phyloP scores from a whole-genome alignment of 1,139 yeast genomes.

The Taphrina communis region DNA sequence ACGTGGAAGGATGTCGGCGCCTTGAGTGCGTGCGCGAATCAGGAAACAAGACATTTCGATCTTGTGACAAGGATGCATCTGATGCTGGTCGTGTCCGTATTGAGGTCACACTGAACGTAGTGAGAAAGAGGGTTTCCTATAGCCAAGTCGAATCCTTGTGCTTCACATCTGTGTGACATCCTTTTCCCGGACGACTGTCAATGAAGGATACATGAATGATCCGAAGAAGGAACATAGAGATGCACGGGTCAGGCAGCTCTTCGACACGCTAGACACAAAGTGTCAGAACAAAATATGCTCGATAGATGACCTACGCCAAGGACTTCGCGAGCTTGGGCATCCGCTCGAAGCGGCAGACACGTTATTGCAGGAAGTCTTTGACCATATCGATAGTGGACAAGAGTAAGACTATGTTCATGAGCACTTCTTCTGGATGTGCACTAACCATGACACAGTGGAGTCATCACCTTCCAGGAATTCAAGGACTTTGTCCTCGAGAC shows the following conservation, averaged over 20 bases:
- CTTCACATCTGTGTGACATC: no score
- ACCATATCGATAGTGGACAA: constrained; percentile 61
- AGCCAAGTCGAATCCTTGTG: not conserved
- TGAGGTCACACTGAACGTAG: no score
- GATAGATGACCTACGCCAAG: constrained; percentile 47
- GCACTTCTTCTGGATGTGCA: not conserved
- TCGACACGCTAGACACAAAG: constrained; percentile 46
- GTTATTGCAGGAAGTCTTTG: constrained; percentile 63
- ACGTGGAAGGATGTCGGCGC: no score
- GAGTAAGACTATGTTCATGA: constrained; percentile 54
- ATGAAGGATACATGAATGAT: constrained; percentile 26
- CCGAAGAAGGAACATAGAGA: constrained; percentile 43
- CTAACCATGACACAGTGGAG: constrained; percentile 6
- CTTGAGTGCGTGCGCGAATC: not conserved
- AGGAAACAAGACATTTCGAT: not conserved
- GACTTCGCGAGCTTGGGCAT: constrained; percentile 48
- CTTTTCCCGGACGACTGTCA: not conserved
- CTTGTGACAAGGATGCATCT: not conserved
- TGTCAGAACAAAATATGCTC: constrained; percentile 46
- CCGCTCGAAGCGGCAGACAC: constrained; percentile 68
- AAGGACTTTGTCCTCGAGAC: constrained; percentile 65
- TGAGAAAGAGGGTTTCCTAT: no score
- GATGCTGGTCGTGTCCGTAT: not conserved
- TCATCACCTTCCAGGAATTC: constrained; percentile 62
- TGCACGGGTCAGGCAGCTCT: constrained; percentile 53